Evolutionary conservation across 164 flowering plant species (phyloP).

Genomic region (Platanus orientalis): DNA sequence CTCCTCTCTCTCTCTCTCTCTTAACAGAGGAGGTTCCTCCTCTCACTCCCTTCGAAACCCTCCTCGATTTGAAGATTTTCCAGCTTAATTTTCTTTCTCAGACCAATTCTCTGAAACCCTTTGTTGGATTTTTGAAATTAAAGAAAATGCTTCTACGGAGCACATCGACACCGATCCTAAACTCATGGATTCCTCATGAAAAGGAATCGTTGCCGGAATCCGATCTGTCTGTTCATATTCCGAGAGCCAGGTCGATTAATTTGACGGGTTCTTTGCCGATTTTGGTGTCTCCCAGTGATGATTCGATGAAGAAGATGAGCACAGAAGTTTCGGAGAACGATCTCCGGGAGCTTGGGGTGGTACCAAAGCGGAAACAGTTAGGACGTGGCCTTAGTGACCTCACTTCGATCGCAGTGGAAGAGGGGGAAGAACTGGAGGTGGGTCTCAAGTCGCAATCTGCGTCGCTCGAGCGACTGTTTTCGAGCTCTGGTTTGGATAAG

Average conservation of each 20-base stretch:
- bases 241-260: slow-evolving; percentile 20
- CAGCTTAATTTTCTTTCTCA: too few species aligned
- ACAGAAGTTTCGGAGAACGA: slow-evolving; percentile 44
- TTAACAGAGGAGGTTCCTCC: neutral
- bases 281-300: slow-evolving; percentile 13
- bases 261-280: slow-evolving; percentile 14
- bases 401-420: slow-evolving; percentile 14
- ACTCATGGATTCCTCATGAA: slow-evolving; percentile 25
- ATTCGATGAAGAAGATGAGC: slow-evolving; percentile 22
- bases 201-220: slow-evolving; percentile 13
- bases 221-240: slow-evolving; percentile 3
- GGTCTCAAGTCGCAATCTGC: slow-evolving; percentile 4
- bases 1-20: neutral
- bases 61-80: neutral
- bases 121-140: neutral
- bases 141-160: slow-evolving; percentile 25
- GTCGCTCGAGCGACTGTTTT: slow-evolving; percentile 24
- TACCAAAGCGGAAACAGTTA: slow-evolving; percentile 19
- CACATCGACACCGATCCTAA: slow-evolving; percentile 24
- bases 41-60: neutral
- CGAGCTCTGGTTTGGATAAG: slow-evolving; percentile 28
- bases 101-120: neutral
- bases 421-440: slow-evolving; percentile 17
- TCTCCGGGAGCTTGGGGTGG: slow-evolving; percentile 21
- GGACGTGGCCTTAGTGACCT: neutral